Evolutionary conservation across 768 basidiomycete genomes (phyloP).

Genomic region (Pleurotus pulmonarius): DNA sequence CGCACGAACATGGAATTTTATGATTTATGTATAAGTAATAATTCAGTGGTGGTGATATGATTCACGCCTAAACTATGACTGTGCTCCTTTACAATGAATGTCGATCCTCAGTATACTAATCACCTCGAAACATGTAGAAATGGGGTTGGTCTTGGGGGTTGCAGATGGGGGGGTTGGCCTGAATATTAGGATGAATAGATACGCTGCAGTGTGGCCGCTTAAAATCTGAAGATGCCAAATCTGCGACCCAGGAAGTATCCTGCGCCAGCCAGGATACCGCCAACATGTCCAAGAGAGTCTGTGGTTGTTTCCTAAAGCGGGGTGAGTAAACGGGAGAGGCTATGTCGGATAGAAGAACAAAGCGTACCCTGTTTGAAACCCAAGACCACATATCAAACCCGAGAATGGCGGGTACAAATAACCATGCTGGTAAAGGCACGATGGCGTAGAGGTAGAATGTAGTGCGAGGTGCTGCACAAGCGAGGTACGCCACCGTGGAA

Average conservation of each 20-base stretch:
- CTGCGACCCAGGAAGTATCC: constrained; percentile 46
- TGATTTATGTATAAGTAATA: not conserved
- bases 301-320: constrained; percentile 41
- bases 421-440: constrained; percentile 79
- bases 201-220: not conserved
- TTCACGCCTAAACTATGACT: not conserved
- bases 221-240: constrained; percentile 26
- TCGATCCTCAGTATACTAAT: no score
- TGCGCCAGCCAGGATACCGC: constrained; percentile 59
- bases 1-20: not conserved
- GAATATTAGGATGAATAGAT: no score
- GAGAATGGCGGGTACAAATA: constrained; percentile 64
- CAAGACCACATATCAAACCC: constrained; percentile 53
- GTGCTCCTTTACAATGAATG: not conserved
- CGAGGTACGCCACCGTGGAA: constrained; percentile 66
- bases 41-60: not conserved
- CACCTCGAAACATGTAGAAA: no score
- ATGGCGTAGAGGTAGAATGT: constrained; percentile 73
- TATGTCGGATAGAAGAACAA: not conserved
- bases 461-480: constrained; percentile 62
- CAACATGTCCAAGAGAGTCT: constrained; percentile 68
- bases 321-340: constrained; percentile 2
- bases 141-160: not conserved
- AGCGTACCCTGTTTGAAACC: constrained; percentile 32
- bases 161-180: not conserved